These are phyloP conservation scores for Selenicereus undatus DNA, from an alignment of 148 eudicot species.

Conservation along the genomic window DNA sequence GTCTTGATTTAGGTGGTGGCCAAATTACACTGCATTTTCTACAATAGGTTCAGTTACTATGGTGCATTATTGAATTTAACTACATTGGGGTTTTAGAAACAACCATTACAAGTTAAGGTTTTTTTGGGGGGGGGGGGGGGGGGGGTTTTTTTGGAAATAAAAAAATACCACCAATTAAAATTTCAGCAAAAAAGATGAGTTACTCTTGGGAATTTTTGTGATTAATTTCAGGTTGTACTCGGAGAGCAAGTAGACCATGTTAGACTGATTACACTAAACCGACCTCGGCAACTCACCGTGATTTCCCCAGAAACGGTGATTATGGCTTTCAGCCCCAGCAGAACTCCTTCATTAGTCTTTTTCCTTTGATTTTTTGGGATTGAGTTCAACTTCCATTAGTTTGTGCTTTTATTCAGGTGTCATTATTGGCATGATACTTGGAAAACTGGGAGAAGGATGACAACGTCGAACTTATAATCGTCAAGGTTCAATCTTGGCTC, in stretches of 20 bases:
- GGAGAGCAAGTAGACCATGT: slow-evolving; percentile 63
- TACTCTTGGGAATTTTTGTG: not conserved
- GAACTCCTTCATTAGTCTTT: not conserved
- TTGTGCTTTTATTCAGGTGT: slow-evolving; percentile 45
- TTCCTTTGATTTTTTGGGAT: not conserved
- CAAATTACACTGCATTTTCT: not conserved
- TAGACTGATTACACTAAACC: slow-evolving; percentile 76
- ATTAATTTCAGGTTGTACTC: slow-evolving; percentile 60
- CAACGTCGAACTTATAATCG: slow-evolving; percentile 58
- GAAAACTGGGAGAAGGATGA: slow-evolving; percentile 94
- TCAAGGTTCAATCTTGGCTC: slow-evolving; percentile 51
- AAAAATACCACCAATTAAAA: not conserved
- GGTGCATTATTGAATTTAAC: not conserved
- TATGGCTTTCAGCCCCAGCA: not conserved
- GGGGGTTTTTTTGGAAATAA: not conserved
- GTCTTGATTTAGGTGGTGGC: not conserved
- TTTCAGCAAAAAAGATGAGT: not conserved
- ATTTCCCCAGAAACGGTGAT: slow-evolving; percentile 76
- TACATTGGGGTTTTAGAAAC: not conserved
- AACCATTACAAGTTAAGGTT: not conserved
- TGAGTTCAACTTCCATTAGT: slow-evolving; percentile 12
- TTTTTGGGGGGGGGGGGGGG: no score
- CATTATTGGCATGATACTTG: slow-evolving; percentile 61
- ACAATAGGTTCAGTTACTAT: not conserved
- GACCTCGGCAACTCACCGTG: slow-evolving; percentile 84